A percentile compares a stretch with the other conserved stretches of the same genome.
Evolutionary conservation across 768 basidiomycete genomes (phyloP).

Genomic region (Boletellus ananas): DNA sequence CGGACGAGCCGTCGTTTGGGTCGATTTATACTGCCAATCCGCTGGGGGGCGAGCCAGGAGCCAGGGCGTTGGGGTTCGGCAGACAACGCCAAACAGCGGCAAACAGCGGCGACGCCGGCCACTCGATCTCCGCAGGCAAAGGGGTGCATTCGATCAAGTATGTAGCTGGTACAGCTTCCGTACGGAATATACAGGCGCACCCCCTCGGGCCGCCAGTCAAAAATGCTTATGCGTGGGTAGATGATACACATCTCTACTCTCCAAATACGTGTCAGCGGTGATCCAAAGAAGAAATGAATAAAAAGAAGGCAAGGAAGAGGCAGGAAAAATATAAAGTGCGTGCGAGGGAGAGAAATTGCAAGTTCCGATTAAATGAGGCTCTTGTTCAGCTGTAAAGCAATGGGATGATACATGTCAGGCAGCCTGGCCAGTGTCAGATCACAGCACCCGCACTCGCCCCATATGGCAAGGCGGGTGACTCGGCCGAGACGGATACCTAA

Average conservation of each 20-base stretch:
- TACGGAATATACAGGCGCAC: slow-evolving; percentile 14
- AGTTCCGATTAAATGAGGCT: slow-evolving; percentile 19
- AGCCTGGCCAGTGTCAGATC: slow-evolving; percentile 5
- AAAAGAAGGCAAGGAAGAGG: not conserved
- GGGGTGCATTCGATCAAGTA: not conserved
- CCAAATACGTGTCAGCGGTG: slow-evolving; percentile 14
- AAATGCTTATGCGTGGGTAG: slow-evolving; percentile 9
- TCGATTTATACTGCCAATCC: slow-evolving; percentile 24
- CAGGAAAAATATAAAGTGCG: slow-evolving; percentile 1
- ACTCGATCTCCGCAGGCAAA: not conserved
- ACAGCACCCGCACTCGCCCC: slow-evolving; percentile 10
- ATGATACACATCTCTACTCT: slow-evolving; percentile 19
- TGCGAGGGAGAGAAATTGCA: not conserved
- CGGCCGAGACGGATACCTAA: slow-evolving; percentile 17
- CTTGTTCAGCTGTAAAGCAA: slow-evolving; percentile 13
- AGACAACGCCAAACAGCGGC: slow-evolving; percentile 13
- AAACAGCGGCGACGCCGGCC: slow-evolving; percentile 11
- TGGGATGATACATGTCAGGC: slow-evolving; percentile 20
- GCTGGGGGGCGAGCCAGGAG: slow-evolving; percentile 21
- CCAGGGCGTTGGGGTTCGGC: slow-evolving; percentile 33
- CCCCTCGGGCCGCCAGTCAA: not conserved
- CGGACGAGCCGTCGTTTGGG: slow-evolving; percentile 29
- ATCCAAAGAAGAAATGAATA: slow-evolving; percentile 8
- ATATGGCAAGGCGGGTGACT: slow-evolving; percentile 7
- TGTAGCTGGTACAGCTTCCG: slow-evolving; percentile 20